Conservation (phyloP, 306 rosid species). For the Cicer arietinum region DNA sequence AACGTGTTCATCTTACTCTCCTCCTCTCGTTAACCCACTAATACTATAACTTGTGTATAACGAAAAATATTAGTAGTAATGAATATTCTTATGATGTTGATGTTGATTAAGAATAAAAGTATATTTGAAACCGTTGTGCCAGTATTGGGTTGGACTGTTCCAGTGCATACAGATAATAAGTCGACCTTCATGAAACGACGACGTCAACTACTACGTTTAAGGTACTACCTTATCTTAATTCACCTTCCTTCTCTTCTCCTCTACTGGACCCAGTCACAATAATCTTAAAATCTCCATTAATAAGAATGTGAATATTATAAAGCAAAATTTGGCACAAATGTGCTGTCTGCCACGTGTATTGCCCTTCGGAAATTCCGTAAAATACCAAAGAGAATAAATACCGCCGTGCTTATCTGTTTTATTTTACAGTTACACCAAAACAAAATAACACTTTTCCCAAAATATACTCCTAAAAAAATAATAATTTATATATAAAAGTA, state of each 20-base stretch:
- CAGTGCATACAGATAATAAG: not conserved
- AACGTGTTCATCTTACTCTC: constrained; percentile 13
- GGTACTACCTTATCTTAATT: not conserved
- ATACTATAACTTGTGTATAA: not conserved
- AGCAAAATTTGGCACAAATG: not conserved
- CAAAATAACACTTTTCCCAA: too few relatives aligned
- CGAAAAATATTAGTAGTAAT: not conserved
- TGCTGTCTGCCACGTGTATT: constrained; percentile 45
- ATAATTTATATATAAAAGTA: too few relatives aligned
- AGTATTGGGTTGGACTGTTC: constrained; percentile 32
- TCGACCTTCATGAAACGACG: constrained; percentile 35
- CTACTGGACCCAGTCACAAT: not conserved
- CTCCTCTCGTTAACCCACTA: not conserved
- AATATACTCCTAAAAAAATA: too few relatives aligned
- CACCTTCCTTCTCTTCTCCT: not conserved
- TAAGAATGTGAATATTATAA: constrained; percentile 29
- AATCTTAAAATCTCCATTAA: not conserved
- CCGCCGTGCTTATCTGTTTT: not conserved
- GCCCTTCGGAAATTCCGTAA: not conserved
- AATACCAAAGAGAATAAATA: constrained; percentile 32
- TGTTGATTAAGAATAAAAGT: not conserved
- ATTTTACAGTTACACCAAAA: too few relatives aligned
- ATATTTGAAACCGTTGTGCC: not conserved
- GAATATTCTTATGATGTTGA: constrained; percentile 3
- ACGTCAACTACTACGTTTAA: constrained; percentile 4